Evolutionary conservation across 129 eudicot genomes (phyloP).

Genomic region (Chrysanthemum makinoi): DNA sequence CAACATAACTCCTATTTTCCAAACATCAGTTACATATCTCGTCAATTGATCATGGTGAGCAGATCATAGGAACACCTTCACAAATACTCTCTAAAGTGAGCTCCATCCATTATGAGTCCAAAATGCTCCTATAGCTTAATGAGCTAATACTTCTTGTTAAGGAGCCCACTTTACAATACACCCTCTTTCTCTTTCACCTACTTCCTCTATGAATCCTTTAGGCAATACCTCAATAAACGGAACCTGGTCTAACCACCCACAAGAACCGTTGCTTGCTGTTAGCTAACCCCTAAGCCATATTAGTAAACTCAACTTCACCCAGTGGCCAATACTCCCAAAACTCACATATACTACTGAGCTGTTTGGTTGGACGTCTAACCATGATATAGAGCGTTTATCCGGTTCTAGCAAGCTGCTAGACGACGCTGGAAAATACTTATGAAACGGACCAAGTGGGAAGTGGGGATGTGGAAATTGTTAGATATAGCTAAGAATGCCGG

Average conservation of each 20-base stretch:
- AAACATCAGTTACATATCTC: constrained; percentile 25
- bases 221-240: constrained; percentile 35
- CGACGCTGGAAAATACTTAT: constrained; percentile 37
- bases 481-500: constrained; percentile 26
- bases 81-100: constrained; percentile 50
- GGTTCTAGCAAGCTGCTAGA: constrained; percentile 36
- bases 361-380: constrained; percentile 48
- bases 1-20: constrained; percentile 29
- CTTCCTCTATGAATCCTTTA: constrained; percentile 32
- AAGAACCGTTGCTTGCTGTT: constrained; percentile 45
- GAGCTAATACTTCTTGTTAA: constrained; percentile 47
- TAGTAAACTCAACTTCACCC: constrained; percentile 20
- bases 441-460: constrained; percentile 52
- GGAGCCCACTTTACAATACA: constrained; percentile 53
- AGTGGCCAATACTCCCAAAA: constrained; percentile 48
- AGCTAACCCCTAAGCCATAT: constrained; percentile 54
- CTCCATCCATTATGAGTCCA: constrained; percentile 68
- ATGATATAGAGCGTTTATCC: constrained; percentile 37
- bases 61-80: constrained; percentile 69
- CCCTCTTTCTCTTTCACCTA: constrained; percentile 38
- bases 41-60: constrained; percentile 52
- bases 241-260: constrained; percentile 60
- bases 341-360: constrained; percentile 55
- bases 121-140: constrained; percentile 41
- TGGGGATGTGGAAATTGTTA: constrained; percentile 27